Base-by-base conservation (phyloP, 495 filamentous ascomycete species). In the Penicillium diatomitis region DNA sequence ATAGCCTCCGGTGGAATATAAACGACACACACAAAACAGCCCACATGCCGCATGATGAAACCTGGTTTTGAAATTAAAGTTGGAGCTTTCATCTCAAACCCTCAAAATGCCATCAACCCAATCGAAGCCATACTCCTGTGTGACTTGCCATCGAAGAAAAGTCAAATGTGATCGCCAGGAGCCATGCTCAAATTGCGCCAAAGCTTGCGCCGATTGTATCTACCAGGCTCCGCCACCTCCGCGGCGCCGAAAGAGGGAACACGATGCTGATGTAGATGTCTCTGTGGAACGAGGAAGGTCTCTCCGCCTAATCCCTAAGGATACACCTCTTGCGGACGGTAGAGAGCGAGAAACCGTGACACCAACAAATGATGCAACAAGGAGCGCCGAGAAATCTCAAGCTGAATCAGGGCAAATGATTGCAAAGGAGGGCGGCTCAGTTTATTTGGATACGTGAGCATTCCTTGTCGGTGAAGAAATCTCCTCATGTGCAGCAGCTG, bases 101-200 rank as follows among this genome's bases (percentile, higher is more conserved):
- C 20, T 20, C 20, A 20, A 20, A 20, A 20, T 20, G 20, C 20
- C 20, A 20, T 20, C 20, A 20, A 20, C 20, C 20, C 20, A 20
- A 20, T 20, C 20, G 20, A 20, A 20, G 20, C 20, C 20, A 20
- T 20, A 20, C 20, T 20, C 20, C 2, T 20, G 20, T 20, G 20
- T 20, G 20, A 20, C 20, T 20, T 20, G 20, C 20, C 20, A 20
- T 20, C 20, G 20, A 20, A 20, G 20, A 20, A 20, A 65, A 60
- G 55, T 63, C 7, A 65, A 63, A 56, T 65, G 62, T 31, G 62
- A 65, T 48, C 57, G 62, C 5, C 51, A 60, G 32, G 47, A 82
- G 52, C 80, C 78, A 32, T 86, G 83, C 52, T 76, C 79, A 43
- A 83, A 81, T 65, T 85, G 82, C 56, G 60, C 76, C 62, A 85